These are phyloP conservation scores for Onygenales sp. DNA, from an alignment of 2,329 filamentous ascomycete genomes.

Conservation along the genomic window DNA sequence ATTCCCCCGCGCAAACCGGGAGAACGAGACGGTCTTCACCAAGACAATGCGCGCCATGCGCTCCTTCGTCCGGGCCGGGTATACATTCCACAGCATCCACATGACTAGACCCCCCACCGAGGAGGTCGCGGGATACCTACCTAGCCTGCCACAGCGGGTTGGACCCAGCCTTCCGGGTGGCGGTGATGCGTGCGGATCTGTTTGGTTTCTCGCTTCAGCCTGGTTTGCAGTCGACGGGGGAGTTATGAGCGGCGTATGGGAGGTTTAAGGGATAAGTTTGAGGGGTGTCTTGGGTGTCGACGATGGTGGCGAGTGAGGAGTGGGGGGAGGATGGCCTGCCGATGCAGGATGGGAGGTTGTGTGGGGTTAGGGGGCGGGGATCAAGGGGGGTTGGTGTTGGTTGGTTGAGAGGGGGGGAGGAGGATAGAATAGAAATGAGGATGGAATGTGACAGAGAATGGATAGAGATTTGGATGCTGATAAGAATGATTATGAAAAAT, in stretches of 20 bases:
- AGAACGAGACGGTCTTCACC: neutral
- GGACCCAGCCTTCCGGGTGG: neutral
- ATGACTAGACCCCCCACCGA: neutral
- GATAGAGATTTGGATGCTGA: too few species aligned
- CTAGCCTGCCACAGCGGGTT: neutral
- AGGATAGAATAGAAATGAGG: too few species aligned
- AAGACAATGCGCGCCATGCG: neutral
- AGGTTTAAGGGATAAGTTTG: neutral
- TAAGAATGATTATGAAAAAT: too few species aligned
- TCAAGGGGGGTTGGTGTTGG: too few species aligned
- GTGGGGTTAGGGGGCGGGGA: too few species aligned
- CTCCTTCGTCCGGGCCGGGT: neutral
- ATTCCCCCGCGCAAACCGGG: neutral
- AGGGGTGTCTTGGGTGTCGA: too few species aligned
- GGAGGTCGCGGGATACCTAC: neutral
- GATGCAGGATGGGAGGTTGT: too few species aligned
- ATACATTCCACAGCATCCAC: neutral
- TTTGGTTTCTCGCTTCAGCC: neutral
- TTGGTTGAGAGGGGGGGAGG: too few species aligned
- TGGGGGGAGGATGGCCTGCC: too few species aligned
- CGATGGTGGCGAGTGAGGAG: too few species aligned
- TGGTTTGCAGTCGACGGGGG: too few species aligned
- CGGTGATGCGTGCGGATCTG: neutral
- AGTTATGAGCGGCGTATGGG: neutral
- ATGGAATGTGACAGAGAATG: too few species aligned